Base-by-base conservation (phyloP, 1,284 basidiomycete species). In the Moniliella sp. region DNA sequence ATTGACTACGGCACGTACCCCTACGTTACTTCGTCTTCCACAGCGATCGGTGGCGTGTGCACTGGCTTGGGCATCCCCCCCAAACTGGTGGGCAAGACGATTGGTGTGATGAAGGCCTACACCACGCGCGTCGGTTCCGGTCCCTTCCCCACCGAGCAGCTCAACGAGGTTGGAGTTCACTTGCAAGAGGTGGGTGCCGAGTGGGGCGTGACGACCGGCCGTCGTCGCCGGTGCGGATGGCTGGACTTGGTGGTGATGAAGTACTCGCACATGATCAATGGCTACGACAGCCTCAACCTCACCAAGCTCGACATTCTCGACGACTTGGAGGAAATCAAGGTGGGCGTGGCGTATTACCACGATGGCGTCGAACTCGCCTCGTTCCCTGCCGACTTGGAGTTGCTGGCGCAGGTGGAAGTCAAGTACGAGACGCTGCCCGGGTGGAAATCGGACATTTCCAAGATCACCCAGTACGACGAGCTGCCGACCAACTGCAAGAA, bases 1-100 rank as follows among this genome's bases (percentile, higher is more conserved):
- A 67, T 97, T 46, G 88, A 97, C 65, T 88, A 81, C 59, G 88
- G 88, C 27, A 97, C 88, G 3, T 94, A 94, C 61, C 88, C 88
- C 1, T 97, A 72, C 63, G 88, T 97, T 44, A 97, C 88, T 1
- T 86, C 80, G 12, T 86, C 82, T 3, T 76, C 78, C 13, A 94
- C 88, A 3, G 69, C 76, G 28, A 79, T 94, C 40, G 88, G 88
- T 28, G 88, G 83, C 18, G 84, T 94, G 17, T 82, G 81, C 64
- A 94, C 86, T 15, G 88, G 88, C 32, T 73, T 97, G 26, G 88
- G 84, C 35, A 77, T 97, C 38, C 84, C 88, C 4, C 83, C 88
- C 3, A 76, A 75, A 61, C 63, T 70, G 42, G 76, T 97, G 45
- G 82, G 80, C 26, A 71, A 73, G 30, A 70, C 76, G 14, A 76